Base-by-base conservation (phyloP, 2,329 filamentous ascomycete species). In the Gnomoniopsis sp. region DNA sequence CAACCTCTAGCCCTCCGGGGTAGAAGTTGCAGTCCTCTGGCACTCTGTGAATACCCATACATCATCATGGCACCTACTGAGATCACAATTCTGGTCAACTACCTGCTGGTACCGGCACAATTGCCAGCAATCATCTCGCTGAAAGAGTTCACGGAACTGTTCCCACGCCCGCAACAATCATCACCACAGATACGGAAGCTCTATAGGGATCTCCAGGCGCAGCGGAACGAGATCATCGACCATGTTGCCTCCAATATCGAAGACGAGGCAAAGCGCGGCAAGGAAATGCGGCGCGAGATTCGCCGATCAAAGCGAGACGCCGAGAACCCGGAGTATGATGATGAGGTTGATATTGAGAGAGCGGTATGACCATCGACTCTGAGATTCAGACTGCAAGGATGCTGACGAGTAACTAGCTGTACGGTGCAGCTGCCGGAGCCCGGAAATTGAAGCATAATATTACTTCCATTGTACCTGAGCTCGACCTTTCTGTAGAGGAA, bases 141-240 rank as follows among this genome's bases (percentile, higher is more conserved):
- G 49, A 80, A 86, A 58, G 84, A 91, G 64, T 96, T 96, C 77
- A 86, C 84, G 47, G 80, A 87, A 30, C 80, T 93, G 46, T 95
- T 96, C 68, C 91, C 91, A 12, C 83, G 81, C 53, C 73, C 83
- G 43, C 78, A 87, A 52, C 88, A 87, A 60, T 76, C 80, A 23
- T 88, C 87, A 49, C 83, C 88, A 0, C 85, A 88, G 57, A 80
- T 93, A 50, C 84, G 85, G 58, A 77, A 80, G 0, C 79, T 96
- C 6, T 96, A 96, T 70, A 85, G 89, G 50, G 89, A 95, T 70
- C 80, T 96, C 2, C 89, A 95, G 67, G 81, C 86, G 60, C 84
- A 92, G 69, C 85, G 91, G 56, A 85, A 87, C 62, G 79, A 81
- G 50, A 77, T 88, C 12, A 81, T 91, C 55, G 89, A 93, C 65